Percentiles rank a stretch among this genome's conserved stretches.
phyloP scores from a whole-genome alignment of 2,329 filamentous ascomycete genomes.

The Cryphonectria naterciae region DNA sequence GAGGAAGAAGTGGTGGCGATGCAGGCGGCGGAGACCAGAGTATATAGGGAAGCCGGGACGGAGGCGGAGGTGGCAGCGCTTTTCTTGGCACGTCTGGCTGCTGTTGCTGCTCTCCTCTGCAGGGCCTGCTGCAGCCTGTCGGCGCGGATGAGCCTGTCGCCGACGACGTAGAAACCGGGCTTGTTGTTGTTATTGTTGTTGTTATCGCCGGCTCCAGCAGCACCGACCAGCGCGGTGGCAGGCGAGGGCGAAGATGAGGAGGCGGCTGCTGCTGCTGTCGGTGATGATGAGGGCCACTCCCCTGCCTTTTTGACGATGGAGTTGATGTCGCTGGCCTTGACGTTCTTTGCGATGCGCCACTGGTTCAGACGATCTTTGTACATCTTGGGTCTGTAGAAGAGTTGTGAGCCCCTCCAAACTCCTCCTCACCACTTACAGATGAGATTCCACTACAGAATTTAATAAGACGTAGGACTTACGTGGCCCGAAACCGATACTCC shows the following conservation, averaged over 20 bases:
- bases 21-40: no score
- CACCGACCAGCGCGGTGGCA: neutral
- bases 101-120: slow-evolving; percentile 17
- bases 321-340: slow-evolving; percentile 22
- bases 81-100: slow-evolving; percentile 14
- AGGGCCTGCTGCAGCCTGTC: slow-evolving; percentile 23
- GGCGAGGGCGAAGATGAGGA: neutral
- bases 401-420: neutral
- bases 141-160: slow-evolving; percentile 21
- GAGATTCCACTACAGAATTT: no score
- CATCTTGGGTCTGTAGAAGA: slow-evolving; percentile 18
- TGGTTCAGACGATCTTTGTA: slow-evolving; percentile 22
- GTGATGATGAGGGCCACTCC: neutral
- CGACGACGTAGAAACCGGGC: slow-evolving; percentile 21
- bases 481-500: slow-evolving; percentile 21
- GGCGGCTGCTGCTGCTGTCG: neutral
- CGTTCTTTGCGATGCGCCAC: slow-evolving; percentile 23
- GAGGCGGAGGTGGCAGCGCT: neutral
- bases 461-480: slow-evolving; percentile 9
- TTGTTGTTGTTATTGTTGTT: no score
- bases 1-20: no score
- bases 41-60: neutral
- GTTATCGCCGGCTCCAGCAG: neutral
- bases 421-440: no score
- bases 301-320: slow-evolving; percentile 12